These are phyloP conservation scores for Mucor plumbeus DNA, from an alignment of 371 early-diverging fungal genomes.

Conservation along the genomic window DNA sequence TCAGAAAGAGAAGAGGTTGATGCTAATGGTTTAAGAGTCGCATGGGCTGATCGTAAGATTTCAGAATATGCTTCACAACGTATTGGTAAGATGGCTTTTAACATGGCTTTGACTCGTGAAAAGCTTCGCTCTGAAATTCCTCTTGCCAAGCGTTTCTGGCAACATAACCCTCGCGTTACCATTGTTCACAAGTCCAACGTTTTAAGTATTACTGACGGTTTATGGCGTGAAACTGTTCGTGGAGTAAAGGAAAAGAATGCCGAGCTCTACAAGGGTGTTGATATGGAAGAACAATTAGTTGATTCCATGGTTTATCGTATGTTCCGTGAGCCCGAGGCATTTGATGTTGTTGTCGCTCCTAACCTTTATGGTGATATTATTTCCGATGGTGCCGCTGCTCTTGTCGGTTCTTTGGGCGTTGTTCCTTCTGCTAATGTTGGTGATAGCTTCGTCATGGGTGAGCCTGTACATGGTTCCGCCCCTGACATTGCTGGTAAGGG, in stretches of 20 bases:
- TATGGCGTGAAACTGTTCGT: slow-evolving; percentile 90
- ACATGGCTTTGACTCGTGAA: slow-evolving; percentile 84
- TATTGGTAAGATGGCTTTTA: slow-evolving; percentile 86
- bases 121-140: slow-evolving; percentile 68
- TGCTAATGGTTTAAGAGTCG: slow-evolving; percentile 71
- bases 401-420: slow-evolving; percentile 93
- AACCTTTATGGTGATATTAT: slow-evolving; percentile 97
- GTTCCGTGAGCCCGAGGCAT: slow-evolving; percentile 94
- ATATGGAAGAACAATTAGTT: slow-evolving; percentile 92
- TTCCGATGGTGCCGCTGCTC: slow-evolving; percentile 93
- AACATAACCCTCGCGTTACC: slow-evolving; percentile 81
- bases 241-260: slow-evolving; percentile 72
- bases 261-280: slow-evolving; percentile 61
- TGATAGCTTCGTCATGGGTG: slow-evolving; percentile 90
- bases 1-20: slow-evolving; percentile 75
- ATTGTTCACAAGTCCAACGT: slow-evolving; percentile 97
- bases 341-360: slow-evolving; percentile 95
- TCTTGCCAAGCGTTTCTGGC: slow-evolving; percentile 67
- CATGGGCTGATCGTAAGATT: slow-evolving; percentile 89
- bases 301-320: slow-evolving; percentile 97
- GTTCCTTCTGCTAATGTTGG: slow-evolving; percentile 96
- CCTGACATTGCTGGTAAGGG: slow-evolving; percentile 96
- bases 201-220: slow-evolving; percentile 89
- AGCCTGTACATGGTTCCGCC: slow-evolving; percentile 96
- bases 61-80: slow-evolving; percentile 86